Conservation (phyloP, 768 basidiomycete genomes). For the Dioszegia hungarica region DNA sequence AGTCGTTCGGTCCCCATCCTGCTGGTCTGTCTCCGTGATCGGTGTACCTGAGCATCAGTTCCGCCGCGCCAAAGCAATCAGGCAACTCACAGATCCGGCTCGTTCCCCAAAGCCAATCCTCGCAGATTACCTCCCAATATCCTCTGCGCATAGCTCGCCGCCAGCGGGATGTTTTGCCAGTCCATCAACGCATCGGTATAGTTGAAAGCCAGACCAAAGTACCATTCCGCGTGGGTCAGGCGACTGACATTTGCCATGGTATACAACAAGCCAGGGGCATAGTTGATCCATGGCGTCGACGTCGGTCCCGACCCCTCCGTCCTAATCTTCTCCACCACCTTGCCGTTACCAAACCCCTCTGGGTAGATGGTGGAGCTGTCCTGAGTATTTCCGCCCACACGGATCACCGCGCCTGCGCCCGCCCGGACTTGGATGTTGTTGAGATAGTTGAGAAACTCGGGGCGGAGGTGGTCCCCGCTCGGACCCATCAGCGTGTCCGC, state of each 20-base stretch:
- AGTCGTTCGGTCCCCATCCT: conserved; percentile 51
- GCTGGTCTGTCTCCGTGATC: conserved; percentile 38
- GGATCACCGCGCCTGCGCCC: conserved; percentile 59
- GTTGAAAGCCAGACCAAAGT: conserved; percentile 58
- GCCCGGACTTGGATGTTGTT: conserved; percentile 61
- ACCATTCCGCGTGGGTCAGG: conserved; percentile 57
- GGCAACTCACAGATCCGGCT: conserved; percentile 63
- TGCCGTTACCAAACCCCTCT: conserved; percentile 1
- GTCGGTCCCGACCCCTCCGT: conserved; percentile 18
- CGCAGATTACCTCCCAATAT: conserved; percentile 64
- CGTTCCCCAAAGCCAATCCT: conserved; percentile 70
- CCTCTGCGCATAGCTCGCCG: conserved; percentile 57
- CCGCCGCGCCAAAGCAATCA: not conserved
- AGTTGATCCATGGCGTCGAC: conserved; percentile 45
- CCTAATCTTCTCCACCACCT: conserved; percentile 1
- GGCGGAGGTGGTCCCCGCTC: conserved; percentile 55
- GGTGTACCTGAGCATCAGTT: conserved; percentile 46
- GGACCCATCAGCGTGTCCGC: conserved; percentile 56
- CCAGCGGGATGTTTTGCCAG: conserved; percentile 53
- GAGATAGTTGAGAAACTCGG: conserved; percentile 70
- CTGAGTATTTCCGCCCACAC: conserved; percentile 76
- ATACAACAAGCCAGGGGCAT: conserved; percentile 50
- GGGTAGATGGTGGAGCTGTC: conserved; percentile 56
- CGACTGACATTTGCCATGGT: conserved; percentile 51
- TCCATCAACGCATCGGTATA: conserved; percentile 52